Base-by-base conservation (phyloP, 345 rosid species). In the Kandelia obovata region DNA sequence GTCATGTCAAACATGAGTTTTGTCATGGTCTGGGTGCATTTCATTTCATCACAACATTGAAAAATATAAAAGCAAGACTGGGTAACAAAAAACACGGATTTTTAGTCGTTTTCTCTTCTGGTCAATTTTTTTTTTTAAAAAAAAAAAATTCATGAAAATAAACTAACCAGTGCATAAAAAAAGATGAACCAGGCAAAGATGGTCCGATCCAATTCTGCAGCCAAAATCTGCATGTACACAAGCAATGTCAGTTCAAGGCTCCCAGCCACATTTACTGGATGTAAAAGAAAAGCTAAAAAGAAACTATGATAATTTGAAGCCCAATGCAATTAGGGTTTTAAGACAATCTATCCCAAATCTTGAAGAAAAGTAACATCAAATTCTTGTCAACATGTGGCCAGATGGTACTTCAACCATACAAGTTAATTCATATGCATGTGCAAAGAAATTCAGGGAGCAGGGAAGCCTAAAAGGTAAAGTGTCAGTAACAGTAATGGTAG, bases 141-240 rank as follows among this genome's bases (percentile, higher is more conserved):
- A 43, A 43, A 25, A 1, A 6, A 56, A 25, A 56, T 15, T 23
- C 11, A 56, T 30, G 46, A 57, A 75, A 26, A 63, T 56, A 51
- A 55, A 64, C 81, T 61, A 65, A 96, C 99, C 98, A 92, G 78
- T 92, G 96, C 94, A 83, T 90, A 73, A 83, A 88, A 71, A 89
- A 85, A 30, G 98, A 86, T 69, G 98, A 87, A 73, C 91, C 98
- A 68, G 85, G 79, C 75, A 89, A 78, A 39, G 99, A 96, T 26
- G 97, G 97, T 73, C 99, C 99, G 70, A 86, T 86, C 99, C 99
- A 96, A 73, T 96, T 89, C 79, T 96, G 99, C 72, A 96, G 85
- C 99, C 99, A 96, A 80, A 96, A 92, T 74, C 99, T 96, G 97
- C 85, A 78, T 73, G 68, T 74, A 55, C 61, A 84, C 30, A 63